These are phyloP conservation scores for Mycena crocata DNA, from an alignment of 768 basidiomycete species.

Conservation along the genomic window DNA sequence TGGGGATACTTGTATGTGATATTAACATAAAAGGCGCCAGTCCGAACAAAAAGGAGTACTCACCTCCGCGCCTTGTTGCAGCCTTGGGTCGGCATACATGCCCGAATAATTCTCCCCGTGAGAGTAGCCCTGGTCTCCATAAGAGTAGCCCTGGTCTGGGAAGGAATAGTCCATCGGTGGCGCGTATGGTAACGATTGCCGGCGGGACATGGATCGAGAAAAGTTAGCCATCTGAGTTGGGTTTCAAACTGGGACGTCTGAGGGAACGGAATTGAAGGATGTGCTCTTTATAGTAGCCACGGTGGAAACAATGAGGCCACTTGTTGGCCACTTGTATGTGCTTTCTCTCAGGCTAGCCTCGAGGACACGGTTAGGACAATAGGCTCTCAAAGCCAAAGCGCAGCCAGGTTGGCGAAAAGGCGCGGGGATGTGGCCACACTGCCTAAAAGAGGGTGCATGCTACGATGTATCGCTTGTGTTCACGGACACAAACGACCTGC, in stretches of 20 bases:
- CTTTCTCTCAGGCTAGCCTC: slow-evolving; percentile 34
- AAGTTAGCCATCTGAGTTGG: slow-evolving; percentile 25
- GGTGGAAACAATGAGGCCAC: slow-evolving; percentile 34
- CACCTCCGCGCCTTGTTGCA: slow-evolving; percentile 52
- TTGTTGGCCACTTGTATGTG: slow-evolving; percentile 16
- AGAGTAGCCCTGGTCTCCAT: slow-evolving; percentile 37
- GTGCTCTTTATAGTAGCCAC: slow-evolving; percentile 19
- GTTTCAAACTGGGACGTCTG: slow-evolving; percentile 4
- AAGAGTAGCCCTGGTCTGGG: slow-evolving; percentile 25
- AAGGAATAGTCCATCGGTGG: slow-evolving; percentile 24
- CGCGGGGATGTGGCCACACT: slow-evolving; percentile 1
- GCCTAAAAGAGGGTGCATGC: background rate
- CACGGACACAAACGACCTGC: no score
- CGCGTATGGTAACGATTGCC: slow-evolving; percentile 42
- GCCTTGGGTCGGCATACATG: slow-evolving; percentile 57
- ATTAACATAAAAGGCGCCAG: slow-evolving; percentile 7
- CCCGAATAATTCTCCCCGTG: slow-evolving; percentile 41
- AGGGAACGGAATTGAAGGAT: background rate
- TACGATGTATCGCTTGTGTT: no score
- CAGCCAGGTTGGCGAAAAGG: background rate
- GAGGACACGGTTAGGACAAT: slow-evolving; percentile 35
- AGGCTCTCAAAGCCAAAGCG: slow-evolving; percentile 29
- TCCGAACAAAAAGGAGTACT: slow-evolving; percentile 27
- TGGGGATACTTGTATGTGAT: slow-evolving; percentile 53
- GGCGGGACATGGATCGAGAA: slow-evolving; percentile 35